phyloP scores from a whole-genome alignment of 2,329 filamentous ascomycete species.

The Claviceps purpurea region DNA sequence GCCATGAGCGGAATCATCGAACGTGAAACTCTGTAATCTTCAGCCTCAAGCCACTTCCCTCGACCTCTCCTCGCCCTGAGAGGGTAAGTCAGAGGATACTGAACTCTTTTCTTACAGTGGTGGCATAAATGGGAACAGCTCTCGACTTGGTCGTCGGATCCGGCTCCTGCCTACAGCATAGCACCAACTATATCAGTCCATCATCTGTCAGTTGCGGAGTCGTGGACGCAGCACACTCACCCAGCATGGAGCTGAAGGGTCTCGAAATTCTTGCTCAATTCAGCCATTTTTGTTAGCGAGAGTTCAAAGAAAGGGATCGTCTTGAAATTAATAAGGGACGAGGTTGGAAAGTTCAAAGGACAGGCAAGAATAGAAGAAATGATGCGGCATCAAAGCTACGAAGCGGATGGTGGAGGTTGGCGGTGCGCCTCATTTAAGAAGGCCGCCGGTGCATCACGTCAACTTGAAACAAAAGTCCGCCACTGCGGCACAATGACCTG shows the following conservation, averaged over 20 bases:
- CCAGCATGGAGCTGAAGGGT: slow-evolving; percentile 78
- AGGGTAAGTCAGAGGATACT: too few relatives aligned
- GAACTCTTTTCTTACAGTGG: slow-evolving; percentile 37
- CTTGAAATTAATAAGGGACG: too few relatives aligned
- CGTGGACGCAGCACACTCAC: slow-evolving; percentile 30
- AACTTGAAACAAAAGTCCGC: too few relatives aligned
- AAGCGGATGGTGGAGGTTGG: too few relatives aligned
- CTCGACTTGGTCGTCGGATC: slow-evolving; percentile 75
- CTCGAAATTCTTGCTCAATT: slow-evolving; percentile 55
- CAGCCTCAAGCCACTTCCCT: neutral
- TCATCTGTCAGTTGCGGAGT: neutral
- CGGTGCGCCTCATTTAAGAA: too few relatives aligned
- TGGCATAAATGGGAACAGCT: slow-evolving; percentile 92
- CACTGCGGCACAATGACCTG: too few relatives aligned
- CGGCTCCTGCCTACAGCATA: slow-evolving; percentile 50
- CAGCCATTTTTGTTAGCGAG: slow-evolving; percentile 13
- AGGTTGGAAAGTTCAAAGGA: too few relatives aligned
- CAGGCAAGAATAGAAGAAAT: too few relatives aligned
- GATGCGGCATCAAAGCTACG: too few relatives aligned
- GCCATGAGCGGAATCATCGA: slow-evolving; percentile 93
- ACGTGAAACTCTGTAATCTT: slow-evolving; percentile 58
- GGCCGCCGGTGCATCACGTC: too few relatives aligned
- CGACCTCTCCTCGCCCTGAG: neutral
- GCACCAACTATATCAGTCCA: neutral
- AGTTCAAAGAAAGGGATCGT: too few relatives aligned